Conservation (phyloP, 2,329 filamentous ascomycete genomes). For the Xylaria hypoxylon region DNA sequence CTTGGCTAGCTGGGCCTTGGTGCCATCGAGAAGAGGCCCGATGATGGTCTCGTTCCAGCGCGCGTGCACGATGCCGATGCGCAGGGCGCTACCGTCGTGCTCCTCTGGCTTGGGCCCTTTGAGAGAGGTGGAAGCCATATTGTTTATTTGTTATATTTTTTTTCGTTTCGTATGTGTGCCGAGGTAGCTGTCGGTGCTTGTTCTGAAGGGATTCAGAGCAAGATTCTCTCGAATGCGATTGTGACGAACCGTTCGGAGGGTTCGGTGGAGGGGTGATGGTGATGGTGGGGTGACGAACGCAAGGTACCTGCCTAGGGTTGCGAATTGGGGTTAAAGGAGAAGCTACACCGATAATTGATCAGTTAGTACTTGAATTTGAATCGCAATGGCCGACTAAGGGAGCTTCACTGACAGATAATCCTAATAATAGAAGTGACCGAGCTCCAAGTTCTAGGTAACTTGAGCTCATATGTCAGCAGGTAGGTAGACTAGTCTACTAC, state of each 20-base stretch:
- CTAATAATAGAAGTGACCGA: not conserved
- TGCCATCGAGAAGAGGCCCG: constrained; percentile 82
- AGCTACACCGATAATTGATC: not conserved
- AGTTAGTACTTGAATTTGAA: not conserved
- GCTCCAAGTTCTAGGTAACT: constrained; percentile 4
- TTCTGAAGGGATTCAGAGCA: not conserved
- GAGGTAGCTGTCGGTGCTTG: not conserved
- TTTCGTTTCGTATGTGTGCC: not conserved
- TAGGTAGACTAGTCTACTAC: no score
- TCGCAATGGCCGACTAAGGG: not conserved
- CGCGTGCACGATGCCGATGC: constrained; percentile 94
- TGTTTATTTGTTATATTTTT: not conserved
- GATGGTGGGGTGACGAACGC: constrained; percentile 22
- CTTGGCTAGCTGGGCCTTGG: constrained; percentile 79
- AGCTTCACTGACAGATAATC: not conserved
- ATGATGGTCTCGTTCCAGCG: constrained; percentile 95
- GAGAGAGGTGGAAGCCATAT: constrained; percentile 57
- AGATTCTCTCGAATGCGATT: constrained; percentile 1
- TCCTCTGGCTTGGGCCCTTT: constrained; percentile 69
- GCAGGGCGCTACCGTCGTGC: constrained; percentile 77
- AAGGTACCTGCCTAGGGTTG: not conserved
- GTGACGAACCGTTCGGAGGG: constrained; percentile 4
- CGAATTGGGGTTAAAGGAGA: not conserved
- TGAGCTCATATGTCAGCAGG: no score
- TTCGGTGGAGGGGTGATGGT: constrained; percentile 19